Evolutionary conservation across 306 rosid species (phyloP), one percentile per base, ranked within the genome.

Genomic region (Oxytropis ochrocephala): DNA sequence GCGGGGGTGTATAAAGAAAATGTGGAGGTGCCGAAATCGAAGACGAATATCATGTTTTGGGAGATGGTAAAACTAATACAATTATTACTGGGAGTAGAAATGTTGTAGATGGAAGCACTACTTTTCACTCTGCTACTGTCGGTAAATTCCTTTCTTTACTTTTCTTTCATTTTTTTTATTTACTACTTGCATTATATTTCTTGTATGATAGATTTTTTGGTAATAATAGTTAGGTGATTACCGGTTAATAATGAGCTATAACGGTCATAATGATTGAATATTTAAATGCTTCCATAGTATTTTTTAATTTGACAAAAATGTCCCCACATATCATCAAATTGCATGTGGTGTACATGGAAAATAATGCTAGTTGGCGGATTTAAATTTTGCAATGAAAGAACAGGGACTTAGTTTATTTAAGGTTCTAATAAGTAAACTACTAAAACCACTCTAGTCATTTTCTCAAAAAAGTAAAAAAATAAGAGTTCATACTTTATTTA

Each of bases 21-120:
- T 47, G 98, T 94, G 56, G 89, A 85, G 0, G 95, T 94, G 70
- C 66, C 92, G 0, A 94, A 84, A 79, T 80, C 76, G 58, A 87
- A 90, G 82, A 87, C 43, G 5, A 85, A 88, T 49, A 72, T 94
- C 0, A 88, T 90, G 96, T 90, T 94, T 41, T 87, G 77, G 98
- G 98, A 3, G 98, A 94, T 42, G 97, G 95, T 3, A 80, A 75
- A 38, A 33, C 68, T 0, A 79, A 1, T 73, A 94, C 98, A 3
- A 85, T 94, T 19, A 94, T 94, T 54, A 94, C 97, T 0, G 97
- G 46, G 0, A 88, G 80, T 16, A 80, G 79, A 66, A 94, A 94
- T 18, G 98, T 94, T 12, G 86, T 82, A 10, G 98, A 94, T 47
- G 98, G 98, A 0, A 87, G 96, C 82, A 94, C 98, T 1, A 94